These are phyloP conservation scores for Cladophialophora exuberans DNA, from an alignment of 2,329 filamentous ascomycete genomes.

Conservation along the genomic window DNA sequence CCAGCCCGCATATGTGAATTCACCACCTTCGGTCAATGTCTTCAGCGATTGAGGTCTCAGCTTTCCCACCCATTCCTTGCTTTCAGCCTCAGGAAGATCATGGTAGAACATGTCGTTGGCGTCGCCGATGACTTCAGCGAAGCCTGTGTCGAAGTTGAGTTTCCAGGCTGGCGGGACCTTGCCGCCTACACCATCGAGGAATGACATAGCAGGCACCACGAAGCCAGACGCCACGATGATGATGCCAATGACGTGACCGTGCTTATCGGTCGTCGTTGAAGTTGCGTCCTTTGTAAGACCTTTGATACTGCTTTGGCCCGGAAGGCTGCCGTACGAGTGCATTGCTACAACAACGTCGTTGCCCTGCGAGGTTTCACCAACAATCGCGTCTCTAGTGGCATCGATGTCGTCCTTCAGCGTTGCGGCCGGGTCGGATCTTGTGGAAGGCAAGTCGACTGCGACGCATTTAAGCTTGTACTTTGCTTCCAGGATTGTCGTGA, in stretches of 20 bases:
- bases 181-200: conserved; percentile 48
- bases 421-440: conserved; percentile 37
- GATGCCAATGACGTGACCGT: conserved; percentile 50
- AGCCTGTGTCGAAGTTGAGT: conserved; percentile 46
- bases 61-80: conserved; percentile 45
- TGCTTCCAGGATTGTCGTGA: conserved; percentile 41
- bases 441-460: conserved; percentile 46
- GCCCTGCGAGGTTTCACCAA: conserved; percentile 41
- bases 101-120: conserved; percentile 54
- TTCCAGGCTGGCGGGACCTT: conserved; percentile 49
- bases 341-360: conserved; percentile 52
- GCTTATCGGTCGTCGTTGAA: not conserved
- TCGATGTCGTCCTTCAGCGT: conserved; percentile 50
- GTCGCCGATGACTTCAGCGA: conserved; percentile 43
- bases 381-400: conserved; percentile 43
- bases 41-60: conserved; percentile 49
- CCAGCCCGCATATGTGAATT: conserved; percentile 53
- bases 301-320: conserved; percentile 52
- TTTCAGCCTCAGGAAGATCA: conserved; percentile 52
- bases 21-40: conserved; percentile 50
- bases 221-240: conserved; percentile 53
- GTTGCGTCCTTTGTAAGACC: conserved; percentile 41
- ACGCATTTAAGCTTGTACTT: conserved; percentile 40
- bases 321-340: conserved; percentile 56
- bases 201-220: conserved; percentile 41